These are phyloP conservation scores for Nakaseomyces sp. DNA, from an alignment of 1,139 yeast genomes.

Conservation along the genomic window DNA sequence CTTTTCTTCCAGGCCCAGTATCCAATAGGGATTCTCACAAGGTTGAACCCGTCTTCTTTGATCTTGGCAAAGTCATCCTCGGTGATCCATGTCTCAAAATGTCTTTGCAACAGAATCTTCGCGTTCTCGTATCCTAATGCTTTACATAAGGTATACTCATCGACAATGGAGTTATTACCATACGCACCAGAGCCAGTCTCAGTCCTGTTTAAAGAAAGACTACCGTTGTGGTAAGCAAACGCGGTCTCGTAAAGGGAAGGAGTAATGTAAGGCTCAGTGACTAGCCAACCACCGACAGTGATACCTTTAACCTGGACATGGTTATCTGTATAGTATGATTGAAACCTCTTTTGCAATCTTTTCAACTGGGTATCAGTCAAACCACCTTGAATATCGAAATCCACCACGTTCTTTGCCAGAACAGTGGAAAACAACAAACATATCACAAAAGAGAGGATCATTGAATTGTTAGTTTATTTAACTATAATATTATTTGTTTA, in stretches of 20 bases:
- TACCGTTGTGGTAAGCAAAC: conserved; percentile 5
- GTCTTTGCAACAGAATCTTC: conserved; percentile 35
- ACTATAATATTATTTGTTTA: too few relatives aligned
- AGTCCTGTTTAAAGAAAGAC: not conserved
- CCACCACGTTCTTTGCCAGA: not conserved
- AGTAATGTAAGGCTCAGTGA: conserved; percentile 56
- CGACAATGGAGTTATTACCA: conserved; percentile 37
- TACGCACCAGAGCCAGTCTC: not conserved
- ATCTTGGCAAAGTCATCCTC: conserved; percentile 47
- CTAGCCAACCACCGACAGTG: conserved; percentile 59
- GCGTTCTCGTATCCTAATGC: conserved; percentile 42
- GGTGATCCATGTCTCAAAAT: conserved; percentile 48
- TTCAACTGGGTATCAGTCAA: not conserved
- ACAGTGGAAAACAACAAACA: not conserved
- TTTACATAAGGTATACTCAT: conserved; percentile 48
- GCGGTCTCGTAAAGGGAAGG: conserved; percentile 41
- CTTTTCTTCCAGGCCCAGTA: conserved; percentile 54
- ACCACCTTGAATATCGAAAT: not conserved
- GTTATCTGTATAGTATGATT: conserved; percentile 9
- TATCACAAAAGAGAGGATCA: not conserved
- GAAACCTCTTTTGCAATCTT: conserved; percentile 10
- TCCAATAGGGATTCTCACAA: conserved; percentile 59
- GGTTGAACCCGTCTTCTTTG: conserved; percentile 43
- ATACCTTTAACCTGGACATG: conserved; percentile 35
- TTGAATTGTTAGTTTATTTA: not conserved